These are phyloP conservation scores for Suillus lakei DNA, from an alignment of 768 basidiomycete species.

Conservation along the genomic window DNA sequence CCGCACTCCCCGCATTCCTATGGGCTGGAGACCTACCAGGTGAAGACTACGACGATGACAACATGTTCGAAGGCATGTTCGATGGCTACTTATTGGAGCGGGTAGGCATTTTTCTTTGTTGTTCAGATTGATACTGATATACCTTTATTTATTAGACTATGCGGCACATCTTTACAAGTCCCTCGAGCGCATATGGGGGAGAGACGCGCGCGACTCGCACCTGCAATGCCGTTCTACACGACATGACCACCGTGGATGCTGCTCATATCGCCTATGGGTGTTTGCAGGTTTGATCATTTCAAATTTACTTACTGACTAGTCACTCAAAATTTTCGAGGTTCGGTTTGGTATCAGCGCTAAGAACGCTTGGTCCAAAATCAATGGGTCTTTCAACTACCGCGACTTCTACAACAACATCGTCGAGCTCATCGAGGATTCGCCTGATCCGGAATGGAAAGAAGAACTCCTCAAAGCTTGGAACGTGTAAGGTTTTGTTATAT, in stretches of 20 bases:
- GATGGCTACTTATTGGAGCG: too few relatives aligned
- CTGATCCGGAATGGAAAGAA: slow-evolving; percentile 7
- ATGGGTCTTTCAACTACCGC: neutral
- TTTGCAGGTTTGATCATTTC: slow-evolving; percentile 8
- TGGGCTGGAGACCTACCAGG: slow-evolving; percentile 2
- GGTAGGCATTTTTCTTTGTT: too few relatives aligned
- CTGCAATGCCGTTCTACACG: slow-evolving; percentile 12
- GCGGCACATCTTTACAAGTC: too few relatives aligned
- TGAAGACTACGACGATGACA: neutral
- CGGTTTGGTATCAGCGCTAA: neutral
- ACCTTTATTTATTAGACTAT: too few relatives aligned
- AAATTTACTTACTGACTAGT: too few relatives aligned
- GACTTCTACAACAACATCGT: too few relatives aligned
- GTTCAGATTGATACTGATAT: too few relatives aligned
- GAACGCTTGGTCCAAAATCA: slow-evolving; percentile 1
- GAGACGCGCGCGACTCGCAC: neutral
- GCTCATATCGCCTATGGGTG: slow-evolving; percentile 16
- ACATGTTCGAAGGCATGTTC: too few relatives aligned
- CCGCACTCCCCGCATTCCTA: slow-evolving; percentile 7
- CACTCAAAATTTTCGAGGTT: too few relatives aligned
- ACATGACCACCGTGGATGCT: slow-evolving; percentile 14
- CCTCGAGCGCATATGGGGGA: too few relatives aligned
- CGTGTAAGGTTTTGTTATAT: neutral
- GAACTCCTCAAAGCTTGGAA: slow-evolving; percentile 5
- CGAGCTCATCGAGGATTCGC: neutral